Percentiles rank a stretch among this genome's conserved stretches.
phyloP scores from a whole-genome alignment of 2,329 filamentous ascomycete species.

The Pseudomassariella vexata region DNA sequence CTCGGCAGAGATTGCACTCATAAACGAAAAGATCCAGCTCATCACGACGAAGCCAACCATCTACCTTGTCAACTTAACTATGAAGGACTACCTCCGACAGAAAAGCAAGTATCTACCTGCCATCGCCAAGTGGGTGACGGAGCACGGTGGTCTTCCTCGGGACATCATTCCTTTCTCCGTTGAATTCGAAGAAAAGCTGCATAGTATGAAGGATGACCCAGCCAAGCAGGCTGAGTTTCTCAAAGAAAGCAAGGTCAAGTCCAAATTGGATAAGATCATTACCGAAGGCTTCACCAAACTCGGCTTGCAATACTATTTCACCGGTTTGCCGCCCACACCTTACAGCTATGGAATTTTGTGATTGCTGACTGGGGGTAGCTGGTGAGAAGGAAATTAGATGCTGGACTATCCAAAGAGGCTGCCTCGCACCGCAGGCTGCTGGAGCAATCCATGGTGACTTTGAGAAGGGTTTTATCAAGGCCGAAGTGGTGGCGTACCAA shows the following conservation, averaged over 20 bases:
- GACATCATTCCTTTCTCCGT: conserved; percentile 39
- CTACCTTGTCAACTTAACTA: conserved; percentile 39
- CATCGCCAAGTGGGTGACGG: conserved; percentile 39
- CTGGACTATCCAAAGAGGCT: conserved; percentile 33
- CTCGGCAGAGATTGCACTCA: conserved; percentile 35
- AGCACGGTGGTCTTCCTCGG: conserved; percentile 32
- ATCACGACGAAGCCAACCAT: conserved; percentile 40
- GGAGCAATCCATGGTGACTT: conserved; percentile 36
- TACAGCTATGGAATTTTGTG: background rate
- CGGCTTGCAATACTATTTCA: conserved; percentile 39
- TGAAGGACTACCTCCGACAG: conserved; percentile 40
- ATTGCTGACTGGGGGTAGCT: conserved; percentile 16
- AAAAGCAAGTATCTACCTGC: conserved; percentile 38
- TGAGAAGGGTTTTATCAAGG: conserved; percentile 39
- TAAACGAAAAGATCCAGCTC: conserved; percentile 38
- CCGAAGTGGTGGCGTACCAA: conserved; percentile 38
- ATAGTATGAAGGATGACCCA: conserved; percentile 30
- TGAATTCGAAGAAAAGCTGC: conserved; percentile 38
- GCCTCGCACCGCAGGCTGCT: conserved; percentile 33
- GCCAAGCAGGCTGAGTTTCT: conserved; percentile 27
- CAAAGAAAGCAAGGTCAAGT: conserved; percentile 35
- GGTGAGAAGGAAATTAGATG: conserved; percentile 40
- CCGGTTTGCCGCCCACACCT: conserved; percentile 18
- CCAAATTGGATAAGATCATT: conserved; percentile 34
- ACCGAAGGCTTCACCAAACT: conserved; percentile 38